Evolutionary conservation across 306 rosid genomes (phyloP).

Genomic region (Trifolium repens): DNA sequence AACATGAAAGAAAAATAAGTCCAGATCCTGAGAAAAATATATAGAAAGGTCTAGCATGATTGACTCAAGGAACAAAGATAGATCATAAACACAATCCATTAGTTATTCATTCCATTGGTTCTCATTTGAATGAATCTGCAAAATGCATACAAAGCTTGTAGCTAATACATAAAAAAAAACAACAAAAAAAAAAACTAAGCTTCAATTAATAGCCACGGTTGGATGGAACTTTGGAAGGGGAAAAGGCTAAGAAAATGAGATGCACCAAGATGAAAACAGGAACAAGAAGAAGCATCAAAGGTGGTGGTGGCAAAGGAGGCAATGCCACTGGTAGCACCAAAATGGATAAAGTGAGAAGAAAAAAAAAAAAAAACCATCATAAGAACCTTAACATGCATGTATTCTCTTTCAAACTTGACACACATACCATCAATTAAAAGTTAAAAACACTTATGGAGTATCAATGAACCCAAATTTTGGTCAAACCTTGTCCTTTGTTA

Average conservation of each 20-base stretch:
- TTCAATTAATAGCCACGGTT: neutral
- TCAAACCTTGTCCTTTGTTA: slow-evolving; percentile 1
- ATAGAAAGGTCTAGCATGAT: neutral
- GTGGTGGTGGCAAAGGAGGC: slow-evolving; percentile 76
- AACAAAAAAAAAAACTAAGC: neutral
- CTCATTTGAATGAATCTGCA: neutral
- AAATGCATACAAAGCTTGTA: neutral
- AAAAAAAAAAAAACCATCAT: too few relatives aligned
- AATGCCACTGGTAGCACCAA: slow-evolving; percentile 57
- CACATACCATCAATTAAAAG: neutral
- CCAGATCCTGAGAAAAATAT: neutral
- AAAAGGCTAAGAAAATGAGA: slow-evolving; percentile 58
- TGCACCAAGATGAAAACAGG: slow-evolving; percentile 55
- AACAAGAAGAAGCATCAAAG: slow-evolving; percentile 49
- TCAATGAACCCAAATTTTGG: neutral
- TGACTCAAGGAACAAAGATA: neutral
- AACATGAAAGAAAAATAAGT: neutral
- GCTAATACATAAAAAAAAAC: too few relatives aligned
- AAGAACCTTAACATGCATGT: too few relatives aligned
- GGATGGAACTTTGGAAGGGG: slow-evolving; percentile 46
- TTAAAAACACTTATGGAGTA: neutral
- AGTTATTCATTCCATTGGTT: neutral
- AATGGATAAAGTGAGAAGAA: slow-evolving; percentile 11
- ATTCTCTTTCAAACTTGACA: too few relatives aligned
- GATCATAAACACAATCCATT: neutral